Conservation (phyloP, 805 yeast species). For the Starmerella stellata region DNA sequence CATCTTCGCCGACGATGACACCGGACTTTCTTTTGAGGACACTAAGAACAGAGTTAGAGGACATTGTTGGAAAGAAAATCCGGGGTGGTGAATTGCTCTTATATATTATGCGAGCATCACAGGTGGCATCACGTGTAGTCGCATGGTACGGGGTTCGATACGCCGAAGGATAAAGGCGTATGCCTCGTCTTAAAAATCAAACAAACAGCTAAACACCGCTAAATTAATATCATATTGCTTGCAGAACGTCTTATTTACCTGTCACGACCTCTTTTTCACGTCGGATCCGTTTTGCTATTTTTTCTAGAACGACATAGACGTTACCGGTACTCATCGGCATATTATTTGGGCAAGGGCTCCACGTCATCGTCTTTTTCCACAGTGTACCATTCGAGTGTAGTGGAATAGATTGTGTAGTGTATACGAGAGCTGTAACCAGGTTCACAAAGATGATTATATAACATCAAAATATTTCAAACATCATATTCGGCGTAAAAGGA, state of each 20-base stretch:
- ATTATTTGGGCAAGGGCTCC: neutral
- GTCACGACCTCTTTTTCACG: neutral
- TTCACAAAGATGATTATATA: no score
- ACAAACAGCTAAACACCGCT: neutral
- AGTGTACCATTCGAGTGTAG: neutral
- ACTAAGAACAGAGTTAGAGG: constrained; percentile 30
- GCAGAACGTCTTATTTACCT: neutral
- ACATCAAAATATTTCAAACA: no score
- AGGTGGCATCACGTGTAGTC: constrained; percentile 1
- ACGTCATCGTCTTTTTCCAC: neutral
- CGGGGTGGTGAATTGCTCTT: constrained; percentile 1
- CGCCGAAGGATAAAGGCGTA: neutral
- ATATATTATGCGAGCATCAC: neutral
- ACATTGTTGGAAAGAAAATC: neutral
- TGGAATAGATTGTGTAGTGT: no score
- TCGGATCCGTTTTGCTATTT: neutral
- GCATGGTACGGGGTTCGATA: constrained; percentile 2
- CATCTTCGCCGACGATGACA: constrained; percentile 98
- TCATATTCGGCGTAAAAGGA: no score
- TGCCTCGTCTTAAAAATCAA: neutral
- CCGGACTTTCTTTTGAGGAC: constrained; percentile 83
- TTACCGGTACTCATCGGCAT: neutral
- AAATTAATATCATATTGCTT: no score
- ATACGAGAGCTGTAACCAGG: no score
- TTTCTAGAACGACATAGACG: neutral